These are phyloP conservation scores for Podospora pseudopauciseta DNA, from an alignment of 495 filamentous ascomycete species.

Conservation along the genomic window DNA sequence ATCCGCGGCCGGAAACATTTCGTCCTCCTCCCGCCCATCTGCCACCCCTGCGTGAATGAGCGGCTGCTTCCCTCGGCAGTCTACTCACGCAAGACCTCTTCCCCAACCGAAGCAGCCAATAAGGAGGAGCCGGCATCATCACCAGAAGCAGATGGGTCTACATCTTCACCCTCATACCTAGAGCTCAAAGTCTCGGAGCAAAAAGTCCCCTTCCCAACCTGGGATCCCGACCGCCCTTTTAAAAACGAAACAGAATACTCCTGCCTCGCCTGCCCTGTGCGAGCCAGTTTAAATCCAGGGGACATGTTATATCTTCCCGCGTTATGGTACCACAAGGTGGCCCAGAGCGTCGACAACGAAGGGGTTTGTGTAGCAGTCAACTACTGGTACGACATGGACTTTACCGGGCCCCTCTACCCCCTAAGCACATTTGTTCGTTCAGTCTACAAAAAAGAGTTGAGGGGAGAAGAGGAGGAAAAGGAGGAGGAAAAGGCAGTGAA, in stretches of 20 bases:
- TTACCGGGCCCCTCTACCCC: constrained; percentile 56
- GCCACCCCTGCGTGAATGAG: constrained; percentile 61
- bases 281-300: constrained; percentile 60
- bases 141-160: no score
- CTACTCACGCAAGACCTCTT: constrained; percentile 36
- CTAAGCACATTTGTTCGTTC: constrained; percentile 51
- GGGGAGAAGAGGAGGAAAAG: background rate
- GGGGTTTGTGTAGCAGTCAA: constrained; percentile 71
- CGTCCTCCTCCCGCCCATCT: constrained; percentile 62
- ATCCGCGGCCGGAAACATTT: constrained; percentile 67
- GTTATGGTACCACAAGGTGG: constrained; percentile 71
- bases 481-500: background rate
- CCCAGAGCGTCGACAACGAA: constrained; percentile 58
- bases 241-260: constrained; percentile 51
- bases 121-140: no score
- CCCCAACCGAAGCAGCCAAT: background rate
- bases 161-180: constrained; percentile 9
- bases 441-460: constrained; percentile 13
- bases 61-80: constrained; percentile 44
- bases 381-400: constrained; percentile 78
- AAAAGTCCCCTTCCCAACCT: constrained; percentile 59
- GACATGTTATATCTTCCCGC: constrained; percentile 79
- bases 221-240: constrained; percentile 62
- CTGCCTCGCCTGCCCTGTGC: constrained; percentile 49
- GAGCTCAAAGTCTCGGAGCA: constrained; percentile 36